Base-by-base conservation (phyloP, 257 asterid genomes). In the Haberlea rhodopensis region DNA sequence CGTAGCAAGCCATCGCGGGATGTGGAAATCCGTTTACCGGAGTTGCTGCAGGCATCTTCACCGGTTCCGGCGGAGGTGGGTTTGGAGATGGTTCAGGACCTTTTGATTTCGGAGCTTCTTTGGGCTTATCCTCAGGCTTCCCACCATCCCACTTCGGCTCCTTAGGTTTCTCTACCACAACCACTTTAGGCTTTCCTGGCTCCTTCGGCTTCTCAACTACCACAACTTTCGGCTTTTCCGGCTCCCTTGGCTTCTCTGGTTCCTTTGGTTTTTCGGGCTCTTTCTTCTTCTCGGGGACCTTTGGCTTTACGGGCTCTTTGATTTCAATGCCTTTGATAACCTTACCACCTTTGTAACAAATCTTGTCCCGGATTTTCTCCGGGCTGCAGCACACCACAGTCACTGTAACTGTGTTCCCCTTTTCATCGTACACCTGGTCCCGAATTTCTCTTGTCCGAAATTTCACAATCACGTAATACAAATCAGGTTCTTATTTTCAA, bases 361-460 rank as follows among this genome's bases (percentile, higher is more conserved):
- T 49, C 69, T 86, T 88, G 75, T 88, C 95, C 5, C 95, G 91
- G 53, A 88, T 74, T 43, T 73, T 83, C 75, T 91, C 95, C 0
- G 96, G 98, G 77, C 86, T 83, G 62, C 96, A 86, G 76, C 98
- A 83, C 1, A 86, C 87, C 57, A 86, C 98, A 0, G 62, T 75
- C 67, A 91, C 81, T 7, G 70, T 75, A 56, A 91, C 91, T 34
- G 79, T 61, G 55, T 88, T 86, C 11, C 59, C 65, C 77, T 91
- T 84, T 62, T 85, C 96, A 64, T 84, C 88, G 48, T 64, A 91
- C 8, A 72, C n/a, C 53, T 88, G 98, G 74, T 88, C 88, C 69
- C 84, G 73, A 5, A 91, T 81, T 82, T 91, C 98, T 91, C 9
- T 70, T 62, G 78, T 73, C 71, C 58, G 13, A 18, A 74, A 34